Evolutionary conservation across 352 stramenopile genomes (phyloP).

Genomic region (Pythium rhizo-oryzae): DNA sequence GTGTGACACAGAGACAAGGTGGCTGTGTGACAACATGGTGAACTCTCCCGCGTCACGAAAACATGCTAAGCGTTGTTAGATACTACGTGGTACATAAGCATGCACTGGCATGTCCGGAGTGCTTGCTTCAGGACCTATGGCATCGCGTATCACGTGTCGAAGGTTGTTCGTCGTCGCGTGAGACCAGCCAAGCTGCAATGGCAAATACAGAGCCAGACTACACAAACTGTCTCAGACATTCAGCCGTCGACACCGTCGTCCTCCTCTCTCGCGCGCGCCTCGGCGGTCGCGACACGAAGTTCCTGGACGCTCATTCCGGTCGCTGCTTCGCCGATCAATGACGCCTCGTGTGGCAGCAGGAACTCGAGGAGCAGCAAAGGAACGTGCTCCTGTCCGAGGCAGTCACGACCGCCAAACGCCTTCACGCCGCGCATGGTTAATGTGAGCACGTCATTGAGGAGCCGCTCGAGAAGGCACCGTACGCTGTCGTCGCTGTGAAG

Average conservation of each 20-base stretch:
- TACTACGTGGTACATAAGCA: too few relatives aligned
- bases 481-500: constrained; percentile 11
- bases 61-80: too few relatives aligned
- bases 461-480: constrained; percentile 16
- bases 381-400: constrained; percentile 18
- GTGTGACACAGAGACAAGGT: too few relatives aligned
- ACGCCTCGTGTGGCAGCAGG: constrained; percentile 16
- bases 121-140: too few relatives aligned
- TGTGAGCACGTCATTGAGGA: constrained; percentile 21
- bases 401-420: constrained; percentile 17
- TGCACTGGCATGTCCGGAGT: too few relatives aligned
- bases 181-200: too few relatives aligned
- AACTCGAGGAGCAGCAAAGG: constrained; percentile 21
- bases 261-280: neutral
- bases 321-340: neutral
- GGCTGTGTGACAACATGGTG: too few relatives aligned
- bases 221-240: neutral
- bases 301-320: constrained; percentile 14
- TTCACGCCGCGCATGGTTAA: constrained; percentile 16
- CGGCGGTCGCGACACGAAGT: neutral
- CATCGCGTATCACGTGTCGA: too few relatives aligned
- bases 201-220: neutral
- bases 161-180: too few relatives aligned
- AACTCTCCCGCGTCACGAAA: too few relatives aligned
- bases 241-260: neutral